phyloP scores from a whole-genome alignment of 1,284 basidiomycete genomes.

The Hymenochaete sp. region DNA sequence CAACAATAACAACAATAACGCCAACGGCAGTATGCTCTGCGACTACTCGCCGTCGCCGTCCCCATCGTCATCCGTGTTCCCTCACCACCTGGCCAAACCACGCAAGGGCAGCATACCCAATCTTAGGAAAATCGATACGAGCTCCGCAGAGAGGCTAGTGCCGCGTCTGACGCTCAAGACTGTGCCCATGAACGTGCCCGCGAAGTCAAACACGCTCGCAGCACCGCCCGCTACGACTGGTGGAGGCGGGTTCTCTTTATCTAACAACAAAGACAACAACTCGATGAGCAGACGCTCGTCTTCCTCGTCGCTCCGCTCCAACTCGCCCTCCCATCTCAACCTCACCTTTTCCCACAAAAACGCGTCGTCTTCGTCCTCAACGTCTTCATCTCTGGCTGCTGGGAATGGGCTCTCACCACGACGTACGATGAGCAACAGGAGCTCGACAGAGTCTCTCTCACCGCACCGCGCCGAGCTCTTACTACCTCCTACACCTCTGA shows the following conservation, averaged over 20 bases:
- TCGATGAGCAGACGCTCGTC: constrained; percentile 20
- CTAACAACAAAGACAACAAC: constrained; percentile 27
- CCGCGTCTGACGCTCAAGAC: constrained; percentile 55
- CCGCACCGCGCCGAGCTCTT: constrained; percentile 18
- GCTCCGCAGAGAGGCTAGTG: constrained; percentile 43
- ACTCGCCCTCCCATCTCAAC: constrained; percentile 54
- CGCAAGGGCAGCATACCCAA: constrained; percentile 49
- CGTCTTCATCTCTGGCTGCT: not conserved
- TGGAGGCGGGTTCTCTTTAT: no score
- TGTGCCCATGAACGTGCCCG: constrained; percentile 43
- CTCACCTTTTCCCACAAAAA: constrained; percentile 38
- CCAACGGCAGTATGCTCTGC: constrained; percentile 15
- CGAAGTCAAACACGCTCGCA: constrained; percentile 48
- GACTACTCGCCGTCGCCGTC: constrained; percentile 55
- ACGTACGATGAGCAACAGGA: constrained; percentile 25
- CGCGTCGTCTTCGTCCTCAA: constrained; percentile 1
- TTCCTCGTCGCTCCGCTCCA: constrained; percentile 33
- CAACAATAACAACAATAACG: not conserved
- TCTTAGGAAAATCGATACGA: constrained; percentile 50
- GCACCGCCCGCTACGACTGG: constrained; percentile 35
- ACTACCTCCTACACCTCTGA: constrained; percentile 40
- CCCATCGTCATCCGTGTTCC: constrained; percentile 52
- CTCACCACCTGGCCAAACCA: constrained; percentile 41
- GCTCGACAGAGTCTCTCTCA: constrained; percentile 23
- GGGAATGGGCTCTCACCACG: constrained; percentile 18